Base-by-base conservation (phyloP, 371 early-diverging fungal genomes). In the Zychaea mexicana region DNA sequence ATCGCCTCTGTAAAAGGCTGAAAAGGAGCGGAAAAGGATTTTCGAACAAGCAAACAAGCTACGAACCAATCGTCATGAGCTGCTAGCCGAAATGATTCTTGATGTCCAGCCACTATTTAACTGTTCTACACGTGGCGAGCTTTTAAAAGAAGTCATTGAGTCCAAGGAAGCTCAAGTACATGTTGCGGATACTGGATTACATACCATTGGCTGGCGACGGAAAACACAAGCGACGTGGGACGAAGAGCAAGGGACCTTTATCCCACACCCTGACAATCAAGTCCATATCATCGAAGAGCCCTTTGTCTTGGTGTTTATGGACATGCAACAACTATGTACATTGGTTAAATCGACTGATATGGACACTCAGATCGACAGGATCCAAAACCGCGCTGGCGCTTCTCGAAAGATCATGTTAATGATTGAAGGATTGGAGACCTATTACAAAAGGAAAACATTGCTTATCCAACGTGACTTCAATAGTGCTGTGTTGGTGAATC, bases 191-290 rank as follows among this genome's bases (percentile, higher is more conserved):
- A 32, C 52, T 31, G 26, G 26, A n/a, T n/a, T 26, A 12, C 64
- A 74, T 27, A 73, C 79, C 3, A 61, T 89, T 24, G 53, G 62
- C 21, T 88, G 87, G 86, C 65, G 66, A 52, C 79, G 87, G 33
- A 78, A 75, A 46, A 73, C 78, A n/a, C 56, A 24, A 3, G 78
- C 88, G 0, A 78, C 72, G 46, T 91, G 85, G 86, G 70, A 87
- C 62, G 58, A 57, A 1, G 74, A 68, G 22, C 49, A 69, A 3
- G 74, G 74, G 26, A 46, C 60, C 1, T 91, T 87, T 76, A 66
- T 76, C 13, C 85, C 85, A 19, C 67, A 83, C 49, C 31, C 38
- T 6, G 67, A 74, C 27, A 68, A 60, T 21, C 26, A 57, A 3
- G 64, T 42, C 10, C 67, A 64, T 10, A 71, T 86, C 7, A 69